These are phyloP conservation scores for Pestalotiopsis sp. DNA, from an alignment of 2,329 filamentous ascomycete species.

Conservation along the genomic window DNA sequence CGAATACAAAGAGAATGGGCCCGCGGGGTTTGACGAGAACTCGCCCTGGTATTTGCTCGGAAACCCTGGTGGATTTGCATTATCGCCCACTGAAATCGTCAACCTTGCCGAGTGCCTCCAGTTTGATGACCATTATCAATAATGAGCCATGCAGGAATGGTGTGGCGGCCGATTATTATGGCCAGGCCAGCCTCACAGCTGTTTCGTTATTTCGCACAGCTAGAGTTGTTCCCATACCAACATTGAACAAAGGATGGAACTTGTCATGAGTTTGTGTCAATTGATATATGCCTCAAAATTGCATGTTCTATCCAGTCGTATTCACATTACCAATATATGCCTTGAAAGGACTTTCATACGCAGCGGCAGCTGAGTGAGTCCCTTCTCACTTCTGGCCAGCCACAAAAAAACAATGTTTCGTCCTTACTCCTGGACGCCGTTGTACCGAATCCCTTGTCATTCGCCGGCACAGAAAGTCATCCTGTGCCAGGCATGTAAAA, in stretches of 20 bases:
- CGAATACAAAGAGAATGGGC: neutral
- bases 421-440: neutral
- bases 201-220: too few relatives aligned
- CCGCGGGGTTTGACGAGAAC: neutral
- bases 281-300: neutral
- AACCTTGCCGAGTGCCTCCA: neutral
- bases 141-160: too few relatives aligned
- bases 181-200: too few relatives aligned
- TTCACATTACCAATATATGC: slow-evolving; percentile 4
- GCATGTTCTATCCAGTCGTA: neutral
- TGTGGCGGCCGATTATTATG: too few relatives aligned
- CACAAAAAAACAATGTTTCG: neutral
- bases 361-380: neutral
- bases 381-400: neutral
- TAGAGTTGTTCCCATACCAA: too few relatives aligned
- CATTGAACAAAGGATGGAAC: too few relatives aligned
- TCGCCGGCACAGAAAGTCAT: neutral
- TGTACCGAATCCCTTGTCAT: neutral
- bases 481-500: neutral
- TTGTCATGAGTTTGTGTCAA: too few relatives aligned
- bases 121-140: neutral
- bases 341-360: neutral
- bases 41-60: neutral
- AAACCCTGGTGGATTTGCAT: neutral
- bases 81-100: neutral